Evolutionary conservation across 192 early-diverging fungal genomes (phyloP).

Genomic region (Backusella circina): DNA sequence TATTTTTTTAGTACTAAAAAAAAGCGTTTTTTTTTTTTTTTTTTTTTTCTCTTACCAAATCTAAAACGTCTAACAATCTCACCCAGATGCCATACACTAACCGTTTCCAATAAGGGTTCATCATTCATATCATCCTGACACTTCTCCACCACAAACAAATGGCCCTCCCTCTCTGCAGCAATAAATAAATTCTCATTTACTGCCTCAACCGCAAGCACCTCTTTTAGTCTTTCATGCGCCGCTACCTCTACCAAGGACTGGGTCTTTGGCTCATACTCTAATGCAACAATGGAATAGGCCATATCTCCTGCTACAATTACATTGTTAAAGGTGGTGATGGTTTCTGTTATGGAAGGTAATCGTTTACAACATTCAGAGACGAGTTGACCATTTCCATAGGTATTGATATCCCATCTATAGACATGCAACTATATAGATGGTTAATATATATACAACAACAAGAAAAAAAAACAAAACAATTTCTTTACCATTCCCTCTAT

Average conservation of each 20-base stretch:
- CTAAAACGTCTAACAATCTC: constrained; percentile 79
- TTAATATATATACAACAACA: too few relatives aligned
- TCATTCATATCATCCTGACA: constrained; percentile 54
- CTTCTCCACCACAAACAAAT: constrained; percentile 57
- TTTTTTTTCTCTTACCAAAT: constrained; percentile 67
- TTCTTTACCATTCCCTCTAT: constrained; percentile 54
- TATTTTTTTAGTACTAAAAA: neutral
- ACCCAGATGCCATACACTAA: constrained; percentile 77
- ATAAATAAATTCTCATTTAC: constrained; percentile 59
- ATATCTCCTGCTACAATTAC: constrained; percentile 80
- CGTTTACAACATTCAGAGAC: constrained; percentile 25
- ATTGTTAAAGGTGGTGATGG: constrained; percentile 59
- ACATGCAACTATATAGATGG: constrained; percentile 11
- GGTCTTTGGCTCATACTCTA: constrained; percentile 45
- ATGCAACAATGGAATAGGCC: constrained; percentile 68
- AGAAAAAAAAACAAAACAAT: too few relatives aligned
- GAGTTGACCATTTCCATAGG: neutral
- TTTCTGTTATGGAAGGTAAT: constrained; percentile 59
- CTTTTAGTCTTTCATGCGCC: constrained; percentile 54
- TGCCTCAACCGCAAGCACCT: constrained; percentile 57
- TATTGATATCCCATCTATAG: constrained; percentile 16
- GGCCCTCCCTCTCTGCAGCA: constrained; percentile 54
- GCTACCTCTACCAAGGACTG: constrained; percentile 56
- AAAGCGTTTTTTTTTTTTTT: too few relatives aligned
- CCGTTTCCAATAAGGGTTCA: constrained; percentile 48